Percentiles rank a stretch among this genome's conserved stretches.
Evolutionary conservation across 2,329 filamentous ascomycete species (phyloP).

Genomic region (Aspergillus fijiensis): DNA sequence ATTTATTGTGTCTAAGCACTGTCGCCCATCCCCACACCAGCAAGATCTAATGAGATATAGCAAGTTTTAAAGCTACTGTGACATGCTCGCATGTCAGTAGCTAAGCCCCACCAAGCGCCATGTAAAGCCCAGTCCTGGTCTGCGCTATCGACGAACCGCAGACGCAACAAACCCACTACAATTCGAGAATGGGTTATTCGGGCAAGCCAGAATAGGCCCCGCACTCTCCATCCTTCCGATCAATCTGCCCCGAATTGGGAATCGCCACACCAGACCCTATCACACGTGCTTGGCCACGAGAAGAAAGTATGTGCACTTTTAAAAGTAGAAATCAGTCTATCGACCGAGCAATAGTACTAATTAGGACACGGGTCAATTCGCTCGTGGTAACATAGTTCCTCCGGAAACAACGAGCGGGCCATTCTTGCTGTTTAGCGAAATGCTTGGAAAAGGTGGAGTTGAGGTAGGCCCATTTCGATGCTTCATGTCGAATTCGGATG

Average conservation of each 20-base stretch:
- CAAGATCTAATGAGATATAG: slow-evolving; percentile 8
- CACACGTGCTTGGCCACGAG: neutral
- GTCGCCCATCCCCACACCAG: neutral
- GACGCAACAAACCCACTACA: neutral
- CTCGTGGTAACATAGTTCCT: slow-evolving; percentile 29
- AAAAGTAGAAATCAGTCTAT: neutral
- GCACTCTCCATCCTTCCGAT: neutral
- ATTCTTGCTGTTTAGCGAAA: slow-evolving; percentile 26
- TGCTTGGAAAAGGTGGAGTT: slow-evolving; percentile 25
- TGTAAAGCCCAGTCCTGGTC: neutral
- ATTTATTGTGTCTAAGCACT: slow-evolving; percentile 6
- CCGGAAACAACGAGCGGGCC: slow-evolving; percentile 44
- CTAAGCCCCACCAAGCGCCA: neutral
- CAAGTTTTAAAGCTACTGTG: slow-evolving; percentile 1
- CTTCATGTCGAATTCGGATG: slow-evolving; percentile 43
- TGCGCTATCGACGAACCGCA: neutral
- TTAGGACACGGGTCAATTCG: slow-evolving; percentile 20
- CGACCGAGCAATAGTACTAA: neutral
- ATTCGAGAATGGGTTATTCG: neutral
- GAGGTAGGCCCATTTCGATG: slow-evolving; percentile 27
- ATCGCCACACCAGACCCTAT: neutral
- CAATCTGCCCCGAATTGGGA: neutral
- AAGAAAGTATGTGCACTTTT: slow-evolving; percentile 7
- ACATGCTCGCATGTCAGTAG: neutral
- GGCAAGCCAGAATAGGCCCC: neutral